Percentiles rank a stretch among this genome's conserved stretches.
phyloP scores from a whole-genome alignment of 345 rosid genomes.

The Heritiera littoralis region DNA sequence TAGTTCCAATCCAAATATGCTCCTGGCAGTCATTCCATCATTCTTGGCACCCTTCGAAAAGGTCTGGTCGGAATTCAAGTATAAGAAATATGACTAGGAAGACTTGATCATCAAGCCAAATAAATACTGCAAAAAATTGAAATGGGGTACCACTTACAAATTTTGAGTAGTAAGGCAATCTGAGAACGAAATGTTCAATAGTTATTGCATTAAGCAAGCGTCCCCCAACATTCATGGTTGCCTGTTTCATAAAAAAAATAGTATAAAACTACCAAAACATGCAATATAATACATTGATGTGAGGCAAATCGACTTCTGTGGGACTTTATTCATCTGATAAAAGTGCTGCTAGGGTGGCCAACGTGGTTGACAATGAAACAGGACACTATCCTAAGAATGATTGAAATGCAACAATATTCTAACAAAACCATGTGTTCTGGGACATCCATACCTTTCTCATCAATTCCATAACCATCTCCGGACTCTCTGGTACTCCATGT shows the following conservation, averaged over 20 bases:
- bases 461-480: constrained; percentile 55
- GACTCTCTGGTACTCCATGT: constrained; percentile 68
- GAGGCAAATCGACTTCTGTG: not conserved
- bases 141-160: constrained; percentile 46
- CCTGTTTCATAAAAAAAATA: constrained; percentile 42
- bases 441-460: constrained; percentile 61
- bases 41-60: constrained; percentile 51
- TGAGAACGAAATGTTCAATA: constrained; percentile 81
- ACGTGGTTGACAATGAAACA: not conserved
- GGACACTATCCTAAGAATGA: not conserved
- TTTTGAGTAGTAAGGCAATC: constrained; percentile 72
- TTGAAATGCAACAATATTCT: not conserved
- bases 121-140: constrained; percentile 22
- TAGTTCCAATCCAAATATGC: constrained; percentile 65
- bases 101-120: constrained; percentile 6
- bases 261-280: not conserved
- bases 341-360: not conserved
- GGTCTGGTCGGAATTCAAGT: constrained; percentile 31
- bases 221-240: constrained; percentile 74
- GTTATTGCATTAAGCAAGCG: constrained; percentile 63
- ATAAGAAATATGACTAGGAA: constrained; percentile 20
- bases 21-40: constrained; percentile 59
- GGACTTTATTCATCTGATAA: not conserved
- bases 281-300: not conserved
- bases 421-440: not conserved